A percentile compares a stretch with the other conserved stretches of the same genome.
phyloP scores from a whole-genome alignment of 1,139 yeast species.

The Yamadazyma membranifaciens region DNA sequence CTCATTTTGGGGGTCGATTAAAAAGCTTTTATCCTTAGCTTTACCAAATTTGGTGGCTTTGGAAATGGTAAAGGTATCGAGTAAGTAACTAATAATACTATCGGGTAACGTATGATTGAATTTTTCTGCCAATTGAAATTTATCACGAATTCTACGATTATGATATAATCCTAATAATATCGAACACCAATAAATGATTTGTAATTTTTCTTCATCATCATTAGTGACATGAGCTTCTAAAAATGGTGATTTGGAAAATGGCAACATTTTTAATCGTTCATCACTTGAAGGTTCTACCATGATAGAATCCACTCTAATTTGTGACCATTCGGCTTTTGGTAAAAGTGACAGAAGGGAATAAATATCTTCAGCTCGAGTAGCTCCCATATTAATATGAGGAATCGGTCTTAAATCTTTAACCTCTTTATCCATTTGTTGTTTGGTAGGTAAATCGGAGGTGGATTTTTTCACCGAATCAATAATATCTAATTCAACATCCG shows the following conservation, averaged over 20 bases:
- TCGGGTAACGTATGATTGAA: conserved; percentile 69
- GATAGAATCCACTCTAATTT: conserved; percentile 58
- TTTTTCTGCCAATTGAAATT: conserved; percentile 58
- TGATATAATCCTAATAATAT: conserved; percentile 76
- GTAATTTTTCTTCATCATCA: conserved; percentile 56
- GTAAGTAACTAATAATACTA: conserved; percentile 65
- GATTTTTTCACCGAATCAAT: conserved; percentile 73
- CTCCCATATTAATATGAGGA: conserved; percentile 72
- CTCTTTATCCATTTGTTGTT: conserved; percentile 52
- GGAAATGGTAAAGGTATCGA: conserved; percentile 65
- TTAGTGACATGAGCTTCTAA: conserved; percentile 49
- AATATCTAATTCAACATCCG: conserved; percentile 73
- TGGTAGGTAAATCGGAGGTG: conserved; percentile 72
- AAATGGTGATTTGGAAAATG: conserved; percentile 55
- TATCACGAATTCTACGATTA: conserved; percentile 63
- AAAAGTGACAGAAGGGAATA: conserved; percentile 74
- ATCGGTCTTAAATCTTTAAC: conserved; percentile 74
- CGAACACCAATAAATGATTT: conserved; percentile 74
- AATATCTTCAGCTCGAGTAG: conserved; percentile 77
- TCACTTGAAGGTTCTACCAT: conserved; percentile 51
- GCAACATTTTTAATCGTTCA: conserved; percentile 56
- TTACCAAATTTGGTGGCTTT: conserved; percentile 69
- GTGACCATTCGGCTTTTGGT: conserved; percentile 61
- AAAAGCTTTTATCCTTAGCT: conserved; percentile 68
- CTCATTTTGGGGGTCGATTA: conserved; percentile 83